Evolutionary conservation across 176 grass and related monocot genomes (phyloP), one percentile per base, ranked within the genome.

Genomic region (Rhynchospora tenuis): DNA sequence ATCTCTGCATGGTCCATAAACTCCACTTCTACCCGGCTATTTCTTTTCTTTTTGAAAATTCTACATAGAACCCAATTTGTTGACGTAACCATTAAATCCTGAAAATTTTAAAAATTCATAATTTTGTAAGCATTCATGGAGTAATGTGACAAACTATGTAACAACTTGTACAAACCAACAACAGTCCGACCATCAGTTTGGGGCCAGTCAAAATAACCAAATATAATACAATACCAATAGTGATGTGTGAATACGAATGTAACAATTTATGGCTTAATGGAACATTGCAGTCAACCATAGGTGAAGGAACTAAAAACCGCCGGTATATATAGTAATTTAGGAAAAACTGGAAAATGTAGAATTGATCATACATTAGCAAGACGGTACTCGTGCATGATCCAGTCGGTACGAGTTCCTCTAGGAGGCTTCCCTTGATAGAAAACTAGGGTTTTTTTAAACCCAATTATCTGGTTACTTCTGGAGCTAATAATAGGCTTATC

Each of bases 381-480:
- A 59, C 81, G 60, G 65, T 88, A 88, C 71, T 88, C 86, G 16
- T 88, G 86, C 86, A 88, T 88, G 22, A 88, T 60, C 86, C 86
- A 88, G 27, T 88, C 70, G 1, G 81, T 84, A 28, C 61, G 46
- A 11, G 60, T 45, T 20, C 60, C 71, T 27, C 69, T 59, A 16
- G 86, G 60, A 44, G 59, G 46, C 31, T 80, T 88, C 17, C 86
- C 81, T 27, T 78, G 71, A 64, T 88, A 79, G 71, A 88, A 88
- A 64, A 88, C 81, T 23, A 88, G 81, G 42, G 78, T 65, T 43
- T 83, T 88, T 47, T 88, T 88, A 38, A 68, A 78, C 31, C 86
- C 86, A 42, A 88, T 76, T 27, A 88, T 64, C n/a, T 78, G 86
- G 86, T 70, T 83, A 82, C 33, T 59, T 45, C 59, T 65, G 0